Percentiles rank a stretch among this genome's conserved stretches.
Conservation (phyloP, 176 grass and related monocot species). For the Bromus sterilis region DNA sequence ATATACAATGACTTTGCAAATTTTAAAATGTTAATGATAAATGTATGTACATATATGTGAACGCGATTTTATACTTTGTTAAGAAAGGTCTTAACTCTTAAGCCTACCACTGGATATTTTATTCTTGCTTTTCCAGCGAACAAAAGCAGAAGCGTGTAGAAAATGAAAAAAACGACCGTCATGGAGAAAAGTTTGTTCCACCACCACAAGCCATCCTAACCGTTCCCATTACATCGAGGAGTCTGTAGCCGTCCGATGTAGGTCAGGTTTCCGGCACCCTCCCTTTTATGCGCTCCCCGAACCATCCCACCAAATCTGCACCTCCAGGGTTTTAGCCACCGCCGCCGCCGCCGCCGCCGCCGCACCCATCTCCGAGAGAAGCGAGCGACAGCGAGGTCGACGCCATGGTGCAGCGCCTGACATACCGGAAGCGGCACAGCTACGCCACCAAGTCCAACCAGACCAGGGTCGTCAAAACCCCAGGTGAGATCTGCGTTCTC, state of each 20-base stretch:
- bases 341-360: slow-evolving; percentile 16
- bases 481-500: slow-evolving; percentile 31
- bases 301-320: background rate
- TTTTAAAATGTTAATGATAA: too few relatives aligned
- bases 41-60: too few relatives aligned
- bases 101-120: too few relatives aligned
- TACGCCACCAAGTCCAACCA: slow-evolving; percentile 95
- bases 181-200: background rate
- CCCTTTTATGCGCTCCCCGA: slow-evolving; percentile 26
- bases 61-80: too few relatives aligned
- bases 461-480: slow-evolving; percentile 90
- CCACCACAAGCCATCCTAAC: background rate
- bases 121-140: background rate
- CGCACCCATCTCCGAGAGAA: background rate
- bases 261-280: slow-evolving; percentile 12
- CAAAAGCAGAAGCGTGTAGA: background rate
- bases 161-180: background rate
- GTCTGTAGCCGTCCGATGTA: slow-evolving; percentile 20
- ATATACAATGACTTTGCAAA: too few relatives aligned
- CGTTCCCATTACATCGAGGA: background rate
- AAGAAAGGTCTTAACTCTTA: too few relatives aligned
- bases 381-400: background rate
- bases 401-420: slow-evolving; percentile 79
- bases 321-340: slow-evolving; percentile 24
- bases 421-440: slow-evolving; percentile 83